Percentiles rank a stretch among this genome's conserved stretches.
Conservation (phyloP, 148 eudicot genomes). For the Rhododendron simsii region DNA sequence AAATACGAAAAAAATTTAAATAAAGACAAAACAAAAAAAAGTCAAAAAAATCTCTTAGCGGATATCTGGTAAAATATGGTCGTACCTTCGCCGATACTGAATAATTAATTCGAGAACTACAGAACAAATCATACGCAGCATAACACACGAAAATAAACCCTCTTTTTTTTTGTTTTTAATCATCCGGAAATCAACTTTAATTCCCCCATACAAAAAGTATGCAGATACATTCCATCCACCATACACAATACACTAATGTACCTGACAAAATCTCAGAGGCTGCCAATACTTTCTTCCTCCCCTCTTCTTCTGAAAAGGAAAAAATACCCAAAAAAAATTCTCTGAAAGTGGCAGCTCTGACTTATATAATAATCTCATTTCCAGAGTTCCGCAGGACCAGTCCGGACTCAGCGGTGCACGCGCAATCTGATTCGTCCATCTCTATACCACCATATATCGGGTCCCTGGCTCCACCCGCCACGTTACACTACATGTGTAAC, state of each 20-base stretch:
- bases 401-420: background rate
- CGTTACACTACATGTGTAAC: background rate
- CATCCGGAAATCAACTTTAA: background rate
- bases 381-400: background rate
- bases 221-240: background rate
- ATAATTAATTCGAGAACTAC: background rate
- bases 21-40: no score
- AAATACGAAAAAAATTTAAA: no score
- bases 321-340: background rate
- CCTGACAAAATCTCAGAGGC: conserved; percentile 4
- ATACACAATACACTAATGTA: background rate
- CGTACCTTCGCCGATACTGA: background rate
- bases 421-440: no score
- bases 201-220: background rate
- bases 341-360: background rate
- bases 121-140: background rate
- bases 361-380: background rate
- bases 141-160: background rate
- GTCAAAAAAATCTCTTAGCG: no score
- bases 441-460: no score
- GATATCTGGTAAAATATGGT: background rate
- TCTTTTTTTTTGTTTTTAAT: no score
- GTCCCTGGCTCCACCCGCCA: background rate
- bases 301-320: background rate
- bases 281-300: background rate